Evolutionary conservation across 352 stramenopile genomes (phyloP).

Genomic region (Phytophthora fragariae): DNA sequence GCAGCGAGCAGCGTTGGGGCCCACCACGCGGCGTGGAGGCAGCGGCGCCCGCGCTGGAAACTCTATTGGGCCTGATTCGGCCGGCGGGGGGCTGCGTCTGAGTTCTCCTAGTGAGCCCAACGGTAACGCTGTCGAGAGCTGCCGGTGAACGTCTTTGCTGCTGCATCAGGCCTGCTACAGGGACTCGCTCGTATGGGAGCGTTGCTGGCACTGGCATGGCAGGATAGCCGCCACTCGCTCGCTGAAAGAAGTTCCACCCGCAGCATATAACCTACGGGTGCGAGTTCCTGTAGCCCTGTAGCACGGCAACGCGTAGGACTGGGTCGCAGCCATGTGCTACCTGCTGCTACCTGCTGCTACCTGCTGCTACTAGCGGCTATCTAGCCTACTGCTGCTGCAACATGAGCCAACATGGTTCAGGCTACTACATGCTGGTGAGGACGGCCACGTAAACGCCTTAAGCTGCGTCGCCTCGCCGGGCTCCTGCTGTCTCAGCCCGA

Average conservation of each 20-base stretch:
- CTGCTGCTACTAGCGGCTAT: too few species aligned
- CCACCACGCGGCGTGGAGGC: background rate
- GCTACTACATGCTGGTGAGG: too few species aligned
- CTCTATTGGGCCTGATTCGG: slow-evolving; percentile 16
- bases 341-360: too few species aligned
- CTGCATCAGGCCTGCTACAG: background rate
- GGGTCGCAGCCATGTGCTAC: too few species aligned
- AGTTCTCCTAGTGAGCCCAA: background rate
- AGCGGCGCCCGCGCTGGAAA: slow-evolving; percentile 5
- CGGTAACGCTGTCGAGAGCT: background rate
- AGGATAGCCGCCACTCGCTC: background rate
- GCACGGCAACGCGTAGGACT: too few species aligned
- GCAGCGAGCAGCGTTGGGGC: background rate
- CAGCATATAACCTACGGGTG: background rate
- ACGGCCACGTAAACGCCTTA: background rate
- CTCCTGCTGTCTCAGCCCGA: background rate
- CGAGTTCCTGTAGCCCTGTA: background rate
- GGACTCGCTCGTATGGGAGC: background rate
- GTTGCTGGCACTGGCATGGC: background rate
- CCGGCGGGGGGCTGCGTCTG: too few species aligned
- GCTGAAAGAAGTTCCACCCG: slow-evolving; percentile 1
- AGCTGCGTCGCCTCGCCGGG: background rate
- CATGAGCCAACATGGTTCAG: too few species aligned
- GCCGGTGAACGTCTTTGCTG: background rate
- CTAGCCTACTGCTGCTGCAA: too few species aligned